phyloP scores from a whole-genome alignment of 202 grass and related monocot species.

The Cymbopogon flexuosus region DNA sequence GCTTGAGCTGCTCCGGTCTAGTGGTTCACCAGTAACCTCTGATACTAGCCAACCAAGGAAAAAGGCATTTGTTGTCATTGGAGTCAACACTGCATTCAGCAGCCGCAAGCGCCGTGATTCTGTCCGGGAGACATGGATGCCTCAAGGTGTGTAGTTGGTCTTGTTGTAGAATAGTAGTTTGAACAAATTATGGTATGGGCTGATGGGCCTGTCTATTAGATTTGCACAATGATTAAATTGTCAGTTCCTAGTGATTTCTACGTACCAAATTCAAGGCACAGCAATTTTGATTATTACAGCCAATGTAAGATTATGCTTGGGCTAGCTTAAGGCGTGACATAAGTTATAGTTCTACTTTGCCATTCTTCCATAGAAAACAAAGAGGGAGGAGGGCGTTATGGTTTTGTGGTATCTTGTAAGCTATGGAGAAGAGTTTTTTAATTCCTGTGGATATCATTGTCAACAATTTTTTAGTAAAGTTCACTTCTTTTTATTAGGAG shows the following conservation, averaged over 20 bases:
- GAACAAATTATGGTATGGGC: neutral
- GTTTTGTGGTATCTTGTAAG: neutral
- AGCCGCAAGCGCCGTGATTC: constrained; percentile 78
- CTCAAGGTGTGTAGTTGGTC: constrained; percentile 52
- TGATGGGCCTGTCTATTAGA: neutral
- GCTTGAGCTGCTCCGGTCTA: constrained; percentile 45
- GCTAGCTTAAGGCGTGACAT: neutral
- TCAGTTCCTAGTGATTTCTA: neutral
- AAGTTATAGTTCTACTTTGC: neutral
- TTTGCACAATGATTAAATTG: constrained; percentile 26
- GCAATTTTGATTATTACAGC: neutral
- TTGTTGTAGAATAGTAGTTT: neutral
- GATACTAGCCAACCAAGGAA: constrained; percentile 46
- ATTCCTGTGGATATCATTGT: constrained; percentile 4
- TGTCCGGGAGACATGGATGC: constrained; percentile 84
- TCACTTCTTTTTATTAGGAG: constrained; percentile 48
- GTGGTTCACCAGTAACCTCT: constrained; percentile 41
- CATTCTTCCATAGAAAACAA: neutral
- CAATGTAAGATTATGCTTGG: neutral
- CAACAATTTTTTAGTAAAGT: constrained; percentile 9
- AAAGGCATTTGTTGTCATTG: constrained; percentile 71
- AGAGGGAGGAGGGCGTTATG: neutral
- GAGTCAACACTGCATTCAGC: constrained; percentile 73
- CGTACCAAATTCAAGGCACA: neutral
- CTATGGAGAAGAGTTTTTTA: neutral